Evolutionary conservation across 2,329 filamentous ascomycete species (phyloP).

Genomic region (Cladophialophora immunda): DNA sequence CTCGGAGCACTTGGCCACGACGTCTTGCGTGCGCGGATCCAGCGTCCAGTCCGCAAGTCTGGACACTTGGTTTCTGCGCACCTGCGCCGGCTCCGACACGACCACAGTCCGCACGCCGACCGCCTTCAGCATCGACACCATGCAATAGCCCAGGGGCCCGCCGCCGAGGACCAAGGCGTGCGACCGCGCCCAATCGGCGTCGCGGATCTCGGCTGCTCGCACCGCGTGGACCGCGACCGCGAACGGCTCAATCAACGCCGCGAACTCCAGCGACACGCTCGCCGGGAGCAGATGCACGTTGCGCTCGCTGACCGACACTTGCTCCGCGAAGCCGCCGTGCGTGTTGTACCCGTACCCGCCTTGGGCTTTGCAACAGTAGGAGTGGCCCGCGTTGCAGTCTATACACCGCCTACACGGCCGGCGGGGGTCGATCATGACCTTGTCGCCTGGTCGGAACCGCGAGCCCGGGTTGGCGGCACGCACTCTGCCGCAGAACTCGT

Average conservation of each 20-base stretch:
- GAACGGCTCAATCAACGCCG: slow-evolving; percentile 22
- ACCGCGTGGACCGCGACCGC: slow-evolving; percentile 21
- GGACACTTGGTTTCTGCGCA: slow-evolving; percentile 1
- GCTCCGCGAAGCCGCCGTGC: too few species aligned
- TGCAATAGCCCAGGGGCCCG: slow-evolving; percentile 22
- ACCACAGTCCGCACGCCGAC: slow-evolving; percentile 10
- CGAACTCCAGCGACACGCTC: background rate
- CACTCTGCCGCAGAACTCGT: too few species aligned
- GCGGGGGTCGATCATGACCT: too few species aligned
- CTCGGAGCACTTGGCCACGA: slow-evolving; percentile 42
- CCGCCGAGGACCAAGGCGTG: slow-evolving; percentile 18
- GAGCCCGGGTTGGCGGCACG: too few species aligned
- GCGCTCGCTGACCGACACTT: too few species aligned
- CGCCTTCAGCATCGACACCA: slow-evolving; percentile 6
- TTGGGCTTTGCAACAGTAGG: too few species aligned
- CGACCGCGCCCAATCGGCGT: background rate
- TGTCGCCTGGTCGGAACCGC: too few species aligned
- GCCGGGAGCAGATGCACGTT: slow-evolving; percentile 39
- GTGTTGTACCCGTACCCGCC: too few species aligned
- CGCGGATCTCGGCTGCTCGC: background rate
- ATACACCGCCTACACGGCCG: too few species aligned
- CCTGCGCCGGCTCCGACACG: slow-evolving; percentile 18
- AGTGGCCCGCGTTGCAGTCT: too few species aligned
- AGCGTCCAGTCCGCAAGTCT: slow-evolving; percentile 7
- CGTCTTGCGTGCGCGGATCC: slow-evolving; percentile 16